Percentiles rank a stretch among this genome's conserved stretches.
Evolutionary conservation across 495 filamentous ascomycete species (phyloP).

Genomic region (Hypoxylon crocopeplum): DNA sequence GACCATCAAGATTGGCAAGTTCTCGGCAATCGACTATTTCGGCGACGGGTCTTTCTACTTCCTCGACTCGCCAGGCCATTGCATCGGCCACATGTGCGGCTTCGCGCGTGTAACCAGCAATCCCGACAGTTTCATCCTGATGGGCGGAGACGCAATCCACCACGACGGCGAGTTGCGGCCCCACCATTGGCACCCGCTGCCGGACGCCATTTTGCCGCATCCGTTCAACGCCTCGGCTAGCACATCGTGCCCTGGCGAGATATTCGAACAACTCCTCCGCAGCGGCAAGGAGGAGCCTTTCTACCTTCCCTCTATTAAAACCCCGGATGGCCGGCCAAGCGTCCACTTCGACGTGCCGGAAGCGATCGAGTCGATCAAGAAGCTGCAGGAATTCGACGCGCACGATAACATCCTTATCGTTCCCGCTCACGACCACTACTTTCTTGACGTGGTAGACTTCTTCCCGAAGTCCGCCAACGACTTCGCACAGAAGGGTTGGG

Average conservation of each 20-base stretch:
- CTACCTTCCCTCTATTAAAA: conserved; percentile 38
- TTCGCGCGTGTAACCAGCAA: conserved; percentile 58
- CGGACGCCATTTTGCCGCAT: conserved; percentile 49
- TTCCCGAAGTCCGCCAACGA: conserved; percentile 59
- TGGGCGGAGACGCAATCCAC: conserved; percentile 64
- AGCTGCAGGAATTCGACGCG: conserved; percentile 57
- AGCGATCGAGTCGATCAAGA: conserved; percentile 47
- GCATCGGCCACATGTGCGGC: conserved; percentile 62
- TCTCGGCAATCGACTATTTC: conserved; percentile 66
- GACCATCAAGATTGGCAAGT: conserved; percentile 51
- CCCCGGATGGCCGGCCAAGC: conserved; percentile 2
- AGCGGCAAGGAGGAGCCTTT: conserved; percentile 41
- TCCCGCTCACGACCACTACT: conserved; percentile 59
- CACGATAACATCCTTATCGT: conserved; percentile 58
- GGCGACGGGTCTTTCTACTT: conserved; percentile 66
- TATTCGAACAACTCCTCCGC: conserved; percentile 49
- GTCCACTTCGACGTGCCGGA: conserved; percentile 38
- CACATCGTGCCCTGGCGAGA: conserved; percentile 45
- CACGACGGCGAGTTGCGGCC: conserved; percentile 62
- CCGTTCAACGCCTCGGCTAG: conserved; percentile 35
- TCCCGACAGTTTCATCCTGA: conserved; percentile 59
- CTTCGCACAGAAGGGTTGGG: conserved; percentile 60
- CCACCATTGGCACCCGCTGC: conserved; percentile 55
- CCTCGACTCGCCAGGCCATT: conserved; percentile 63
- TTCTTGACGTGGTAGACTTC: conserved; percentile 56